Evolutionary conservation across 805 yeast species (phyloP).

Genomic region (Cyberlindnera americana): DNA sequence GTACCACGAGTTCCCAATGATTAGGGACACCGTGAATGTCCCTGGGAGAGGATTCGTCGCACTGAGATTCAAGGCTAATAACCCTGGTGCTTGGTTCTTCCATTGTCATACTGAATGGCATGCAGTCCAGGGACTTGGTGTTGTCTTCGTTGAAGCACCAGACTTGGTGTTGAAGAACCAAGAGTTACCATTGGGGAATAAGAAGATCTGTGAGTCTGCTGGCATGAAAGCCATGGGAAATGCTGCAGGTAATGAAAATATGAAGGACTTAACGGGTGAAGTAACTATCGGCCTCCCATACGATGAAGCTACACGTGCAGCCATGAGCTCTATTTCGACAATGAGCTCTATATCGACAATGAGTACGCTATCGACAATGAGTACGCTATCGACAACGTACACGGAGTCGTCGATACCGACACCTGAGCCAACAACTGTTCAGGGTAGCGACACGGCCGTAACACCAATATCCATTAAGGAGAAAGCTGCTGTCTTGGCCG

Average conservation of each 20-base stretch:
- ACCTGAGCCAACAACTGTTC: neutral
- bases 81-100: slow-evolving; percentile 93
- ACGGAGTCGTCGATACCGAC: neutral
- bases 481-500: slow-evolving; percentile 27
- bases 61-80: slow-evolving; percentile 69
- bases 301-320: neutral
- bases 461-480: slow-evolving; percentile 16
- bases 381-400: neutral
- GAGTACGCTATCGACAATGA: neutral
- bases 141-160: slow-evolving; percentile 72
- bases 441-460: neutral
- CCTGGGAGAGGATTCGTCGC: slow-evolving; percentile 64
- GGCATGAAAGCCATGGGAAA: slow-evolving; percentile 54
- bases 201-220: slow-evolving; percentile 44
- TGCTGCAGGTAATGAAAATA: slow-evolving; percentile 62
- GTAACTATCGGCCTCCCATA: neutral
- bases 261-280: slow-evolving; percentile 53
- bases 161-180: slow-evolving; percentile 40
- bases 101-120: slow-evolving; percentile 92
- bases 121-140: slow-evolving; percentile 74
- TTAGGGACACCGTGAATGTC: slow-evolving; percentile 72
- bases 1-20: slow-evolving; percentile 53
- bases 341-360: too few species aligned
- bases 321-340: too few species aligned
- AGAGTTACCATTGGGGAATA: slow-evolving; percentile 41